Percentiles rank a stretch among this genome's conserved stretches.
These are phyloP conservation scores for Arabidopsis hybrid DNA, from an alignment of 441 rosid species.

Conservation along the genomic window DNA sequence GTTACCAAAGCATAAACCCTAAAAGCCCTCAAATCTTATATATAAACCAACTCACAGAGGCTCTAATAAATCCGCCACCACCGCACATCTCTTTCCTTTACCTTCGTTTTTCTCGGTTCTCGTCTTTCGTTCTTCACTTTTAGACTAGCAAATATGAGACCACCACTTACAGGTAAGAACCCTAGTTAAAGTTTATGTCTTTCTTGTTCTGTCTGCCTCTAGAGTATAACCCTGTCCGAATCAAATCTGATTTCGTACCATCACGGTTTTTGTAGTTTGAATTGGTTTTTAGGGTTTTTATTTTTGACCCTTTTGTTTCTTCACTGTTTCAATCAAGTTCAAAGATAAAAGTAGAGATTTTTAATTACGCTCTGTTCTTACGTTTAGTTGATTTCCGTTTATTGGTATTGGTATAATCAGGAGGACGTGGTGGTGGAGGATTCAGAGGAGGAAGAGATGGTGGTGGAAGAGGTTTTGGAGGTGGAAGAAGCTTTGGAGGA, in stretches of 20 bases:
- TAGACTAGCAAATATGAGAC: constrained; percentile 33
- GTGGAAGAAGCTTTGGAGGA: constrained; percentile 41
- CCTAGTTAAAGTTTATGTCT: constrained; percentile 1
- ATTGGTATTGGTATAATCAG: constrained; percentile 27
- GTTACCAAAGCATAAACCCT: constrained; percentile 18
- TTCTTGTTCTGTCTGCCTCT: constrained; percentile 14
- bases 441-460: constrained; percentile 50
- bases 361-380: neutral
- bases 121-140: neutral
- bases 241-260: neutral
- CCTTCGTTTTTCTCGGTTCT: neutral
- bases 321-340: neutral
- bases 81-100: neutral
- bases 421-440: constrained; percentile 38
- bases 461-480: constrained; percentile 48
- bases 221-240: neutral
- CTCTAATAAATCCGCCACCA: neutral
- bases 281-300: neutral
- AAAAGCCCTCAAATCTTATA: constrained; percentile 2
- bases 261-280: neutral
- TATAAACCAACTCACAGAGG: constrained; percentile 7
- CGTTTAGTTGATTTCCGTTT: neutral
- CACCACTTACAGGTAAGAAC: constrained; percentile 41
- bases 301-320: neutral
- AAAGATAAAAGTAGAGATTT: neutral